Evolutionary conservation across 1,284 basidiomycete species (phyloP).

Genomic region (Somion occarium): DNA sequence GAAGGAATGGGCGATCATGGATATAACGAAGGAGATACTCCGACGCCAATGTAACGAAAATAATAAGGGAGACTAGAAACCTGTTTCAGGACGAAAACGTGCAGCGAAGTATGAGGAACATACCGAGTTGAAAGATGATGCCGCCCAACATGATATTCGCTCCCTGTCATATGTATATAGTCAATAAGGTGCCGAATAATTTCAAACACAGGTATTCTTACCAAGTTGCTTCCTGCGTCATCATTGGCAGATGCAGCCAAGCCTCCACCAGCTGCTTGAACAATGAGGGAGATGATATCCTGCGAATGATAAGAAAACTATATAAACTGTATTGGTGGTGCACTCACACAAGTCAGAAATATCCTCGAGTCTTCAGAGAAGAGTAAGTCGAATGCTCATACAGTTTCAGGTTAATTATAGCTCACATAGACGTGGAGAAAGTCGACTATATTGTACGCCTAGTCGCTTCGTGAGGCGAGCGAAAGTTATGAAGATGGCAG

Average conservation of each 20-base stretch:
- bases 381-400: neutral
- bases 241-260: conserved; percentile 37
- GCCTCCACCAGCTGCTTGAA: conserved; percentile 54
- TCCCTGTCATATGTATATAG: conserved; percentile 27
- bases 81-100: neutral
- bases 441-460: conserved; percentile 40
- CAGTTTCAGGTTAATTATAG: neutral
- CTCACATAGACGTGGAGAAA: conserved; percentile 30
- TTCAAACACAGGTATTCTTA: conserved; percentile 13
- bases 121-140: conserved; percentile 51
- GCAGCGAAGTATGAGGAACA: conserved; percentile 11
- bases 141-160: conserved; percentile 52
- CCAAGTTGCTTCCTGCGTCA: conserved; percentile 20
- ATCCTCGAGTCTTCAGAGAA: conserved; percentile 12
- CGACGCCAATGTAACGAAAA: conserved; percentile 31
- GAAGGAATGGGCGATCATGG: conserved; percentile 29
- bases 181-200: neutral
- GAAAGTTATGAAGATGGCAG: conserved; percentile 48
- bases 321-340: neutral
- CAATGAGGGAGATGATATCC: conserved; percentile 47
- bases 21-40: conserved; percentile 40
- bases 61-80: conserved; percentile 28
- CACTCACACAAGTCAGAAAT: conserved; percentile 15
- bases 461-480: conserved; percentile 37
- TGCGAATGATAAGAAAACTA: conserved; percentile 14